These are phyloP conservation scores for Calonectria pseudoturangicola DNA, from an alignment of 2,329 filamentous ascomycete species.

Conservation along the genomic window DNA sequence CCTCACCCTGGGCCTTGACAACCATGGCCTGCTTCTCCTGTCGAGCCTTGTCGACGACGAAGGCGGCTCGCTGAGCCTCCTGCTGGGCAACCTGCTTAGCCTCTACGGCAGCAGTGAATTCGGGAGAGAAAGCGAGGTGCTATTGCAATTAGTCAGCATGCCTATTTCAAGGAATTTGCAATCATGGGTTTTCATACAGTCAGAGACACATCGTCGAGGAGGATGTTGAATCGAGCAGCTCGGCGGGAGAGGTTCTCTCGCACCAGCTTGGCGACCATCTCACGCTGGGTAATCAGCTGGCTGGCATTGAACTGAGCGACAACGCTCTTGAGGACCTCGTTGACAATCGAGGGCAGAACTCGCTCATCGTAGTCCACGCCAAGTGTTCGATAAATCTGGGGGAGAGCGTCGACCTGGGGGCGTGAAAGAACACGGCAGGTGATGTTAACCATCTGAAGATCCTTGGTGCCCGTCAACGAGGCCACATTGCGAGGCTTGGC, in stretches of 20 bases:
- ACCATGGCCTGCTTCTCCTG: slow-evolving; percentile 99
- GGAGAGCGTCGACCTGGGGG: slow-evolving; percentile 89
- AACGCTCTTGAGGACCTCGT: slow-evolving; percentile 98
- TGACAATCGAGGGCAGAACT: slow-evolving; percentile 97
- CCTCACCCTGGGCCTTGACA: slow-evolving; percentile 98
- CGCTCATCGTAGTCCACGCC: slow-evolving; percentile 98
- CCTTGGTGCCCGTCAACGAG: slow-evolving; percentile 98
- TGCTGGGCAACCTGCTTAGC: slow-evolving; percentile 87
- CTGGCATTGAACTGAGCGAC: slow-evolving; percentile 99
- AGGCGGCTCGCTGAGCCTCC: slow-evolving; percentile 97
- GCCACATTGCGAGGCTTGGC: slow-evolving; percentile 97
- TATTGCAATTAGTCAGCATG: slow-evolving; percentile 55
- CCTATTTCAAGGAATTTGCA: neutral
- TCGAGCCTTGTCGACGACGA: slow-evolving; percentile 98
- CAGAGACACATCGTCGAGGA: slow-evolving; percentile 96
- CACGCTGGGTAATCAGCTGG: slow-evolving; percentile 98
- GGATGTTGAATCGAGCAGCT: slow-evolving; percentile 97
- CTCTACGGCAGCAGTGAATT: slow-evolving; percentile 84
- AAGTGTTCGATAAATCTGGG: slow-evolving; percentile 97
- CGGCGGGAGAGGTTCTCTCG: slow-evolving; percentile 93
- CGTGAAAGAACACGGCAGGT: slow-evolving; percentile 98
- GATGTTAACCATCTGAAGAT: slow-evolving; percentile 99
- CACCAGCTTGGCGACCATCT: slow-evolving; percentile 94
- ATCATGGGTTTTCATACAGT: slow-evolving; percentile 77
- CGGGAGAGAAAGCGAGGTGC: slow-evolving; percentile 84